phyloP scores from a whole-genome alignment of 768 basidiomycete species.

The Nidularia sp. region DNA sequence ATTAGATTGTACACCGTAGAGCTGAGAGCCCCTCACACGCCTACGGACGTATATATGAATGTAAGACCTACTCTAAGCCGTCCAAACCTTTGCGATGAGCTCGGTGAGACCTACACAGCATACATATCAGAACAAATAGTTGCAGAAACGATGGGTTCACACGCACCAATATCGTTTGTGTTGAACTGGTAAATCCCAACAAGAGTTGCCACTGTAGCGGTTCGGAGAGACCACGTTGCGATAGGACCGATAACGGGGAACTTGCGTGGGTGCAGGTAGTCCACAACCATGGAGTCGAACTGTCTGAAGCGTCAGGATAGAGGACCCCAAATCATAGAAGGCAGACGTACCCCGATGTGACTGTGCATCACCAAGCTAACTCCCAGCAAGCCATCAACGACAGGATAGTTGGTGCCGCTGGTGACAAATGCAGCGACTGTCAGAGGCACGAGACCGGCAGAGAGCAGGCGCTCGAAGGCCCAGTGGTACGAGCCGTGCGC shows the following conservation, averaged over 20 bases:
- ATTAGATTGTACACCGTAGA: too few species aligned
- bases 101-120: constrained; percentile 70
- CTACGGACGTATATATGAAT: too few species aligned
- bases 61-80: constrained; percentile 42
- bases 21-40: too few species aligned
- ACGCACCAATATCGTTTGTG: constrained; percentile 94
- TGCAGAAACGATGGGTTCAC: background rate
- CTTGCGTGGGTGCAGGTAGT: constrained; percentile 93
- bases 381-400: constrained; percentile 87
- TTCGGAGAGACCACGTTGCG: constrained; percentile 71
- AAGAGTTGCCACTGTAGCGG: constrained; percentile 74
- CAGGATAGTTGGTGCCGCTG: constrained; percentile 69
- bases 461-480: constrained; percentile 91
- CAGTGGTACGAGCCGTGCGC: constrained; percentile 87
- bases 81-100: constrained; percentile 79
- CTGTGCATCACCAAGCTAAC: constrained; percentile 89
- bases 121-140: background rate
- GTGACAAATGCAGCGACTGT: constrained; percentile 85
- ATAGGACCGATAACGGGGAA: constrained; percentile 78
- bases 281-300: constrained; percentile 77
- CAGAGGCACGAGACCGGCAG: constrained; percentile 83
- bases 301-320: constrained; percentile 16
- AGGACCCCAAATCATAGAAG: constrained; percentile 6
- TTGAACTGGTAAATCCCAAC: constrained; percentile 97
- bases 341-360: constrained; percentile 80